phyloP scores from a whole-genome alignment of 148 eudicot genomes.

The Cornus controversa region DNA sequence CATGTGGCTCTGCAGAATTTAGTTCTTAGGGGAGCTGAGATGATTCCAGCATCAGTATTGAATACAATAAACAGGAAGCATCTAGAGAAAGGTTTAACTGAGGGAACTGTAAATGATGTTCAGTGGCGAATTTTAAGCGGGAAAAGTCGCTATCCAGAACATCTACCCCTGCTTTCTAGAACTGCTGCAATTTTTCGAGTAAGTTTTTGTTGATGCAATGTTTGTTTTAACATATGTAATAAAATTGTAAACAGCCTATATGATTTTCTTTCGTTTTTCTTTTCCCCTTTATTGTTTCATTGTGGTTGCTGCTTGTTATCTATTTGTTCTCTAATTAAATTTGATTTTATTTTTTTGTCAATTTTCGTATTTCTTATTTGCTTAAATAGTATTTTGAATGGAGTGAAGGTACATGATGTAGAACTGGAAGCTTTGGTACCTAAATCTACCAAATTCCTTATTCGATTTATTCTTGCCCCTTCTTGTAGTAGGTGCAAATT shows the following conservation, averaged over 20 bases:
- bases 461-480: no score
- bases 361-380: background rate
- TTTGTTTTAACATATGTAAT: background rate
- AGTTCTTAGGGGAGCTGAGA: conserved; percentile 47
- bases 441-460: no score
- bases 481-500: no score
- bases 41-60: conserved; percentile 45
- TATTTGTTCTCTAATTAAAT: background rate
- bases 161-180: conserved; percentile 61
- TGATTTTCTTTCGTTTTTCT: background rate
- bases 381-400: no score
- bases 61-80: conserved; percentile 45
- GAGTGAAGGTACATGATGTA: no score
- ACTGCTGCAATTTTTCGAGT: conserved; percentile 90
- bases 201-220: conserved; percentile 23
- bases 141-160: conserved; percentile 71
- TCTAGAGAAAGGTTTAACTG: conserved; percentile 39
- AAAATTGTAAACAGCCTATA: background rate
- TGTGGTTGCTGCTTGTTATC: no score
- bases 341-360: background rate
- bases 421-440: no score
- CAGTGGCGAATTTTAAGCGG: conserved; percentile 80
- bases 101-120: conserved; percentile 44
- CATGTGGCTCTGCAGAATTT: conserved; percentile 49
- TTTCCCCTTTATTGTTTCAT: background rate